A percentile compares a stretch with the other conserved stretches of the same genome.
Evolutionary conservation across 331 rosid genomes (phyloP).

Genomic region (Prunus yedoensis): DNA sequence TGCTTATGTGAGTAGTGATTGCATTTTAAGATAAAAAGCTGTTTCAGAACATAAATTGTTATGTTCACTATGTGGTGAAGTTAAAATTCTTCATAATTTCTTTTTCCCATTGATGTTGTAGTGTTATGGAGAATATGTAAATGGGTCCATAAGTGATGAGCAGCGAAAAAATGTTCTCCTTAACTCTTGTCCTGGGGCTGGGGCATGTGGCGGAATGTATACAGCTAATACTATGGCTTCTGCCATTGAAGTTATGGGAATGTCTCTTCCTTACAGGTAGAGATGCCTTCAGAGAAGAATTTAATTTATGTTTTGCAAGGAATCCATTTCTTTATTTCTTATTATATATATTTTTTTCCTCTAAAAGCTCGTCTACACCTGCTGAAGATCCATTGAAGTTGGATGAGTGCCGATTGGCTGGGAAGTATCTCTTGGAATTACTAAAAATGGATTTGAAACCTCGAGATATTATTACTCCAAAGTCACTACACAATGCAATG

Average conservation of each 20-base stretch:
- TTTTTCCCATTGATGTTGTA: conserved; percentile 22
- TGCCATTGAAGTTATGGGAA: conserved; percentile 97
- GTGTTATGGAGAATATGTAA: conserved; percentile 92
- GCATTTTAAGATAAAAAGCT: background rate
- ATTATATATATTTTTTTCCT: conserved; percentile 19
- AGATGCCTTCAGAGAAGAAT: conserved; percentile 8
- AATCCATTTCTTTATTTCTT: background rate
- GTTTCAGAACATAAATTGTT: background rate
- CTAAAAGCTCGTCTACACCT: conserved; percentile 86
- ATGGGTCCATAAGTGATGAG: conserved; percentile 81
- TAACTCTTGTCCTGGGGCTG: conserved; percentile 96
- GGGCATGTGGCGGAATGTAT: conserved; percentile 99
- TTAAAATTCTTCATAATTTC: background rate
- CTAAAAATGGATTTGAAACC: conserved; percentile 93
- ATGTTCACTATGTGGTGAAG: background rate
- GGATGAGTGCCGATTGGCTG: conserved; percentile 95
- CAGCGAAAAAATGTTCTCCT: conserved; percentile 62
- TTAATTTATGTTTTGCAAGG: background rate
- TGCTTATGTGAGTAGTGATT: background rate
- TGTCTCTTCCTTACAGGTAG: conserved; percentile 96
- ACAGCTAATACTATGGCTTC: conserved; percentile 99
- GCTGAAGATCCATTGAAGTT: conserved; percentile 93
- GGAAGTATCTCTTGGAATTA: conserved; percentile 75
- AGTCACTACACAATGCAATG: conserved; percentile 86
- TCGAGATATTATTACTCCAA: conserved; percentile 79